phyloP scores from a whole-genome alignment of 2,329 filamentous ascomycete genomes.

The Hypocreales sp. region DNA sequence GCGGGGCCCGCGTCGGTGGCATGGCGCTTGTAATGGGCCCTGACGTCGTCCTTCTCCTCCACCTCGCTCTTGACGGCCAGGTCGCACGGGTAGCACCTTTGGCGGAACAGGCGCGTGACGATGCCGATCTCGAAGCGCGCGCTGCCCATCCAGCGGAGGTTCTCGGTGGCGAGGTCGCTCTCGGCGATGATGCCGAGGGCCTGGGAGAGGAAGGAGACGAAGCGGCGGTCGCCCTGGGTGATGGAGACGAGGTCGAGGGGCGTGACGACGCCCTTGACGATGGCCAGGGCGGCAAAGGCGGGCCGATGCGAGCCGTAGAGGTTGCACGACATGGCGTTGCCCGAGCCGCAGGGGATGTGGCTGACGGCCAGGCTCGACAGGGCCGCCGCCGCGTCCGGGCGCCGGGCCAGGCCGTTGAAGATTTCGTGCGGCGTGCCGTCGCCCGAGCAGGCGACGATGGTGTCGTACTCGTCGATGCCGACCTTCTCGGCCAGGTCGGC shows the following conservation, averaged over 20 bases:
- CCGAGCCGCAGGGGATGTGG: slow-evolving; percentile 82
- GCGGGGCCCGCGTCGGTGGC: slow-evolving; percentile 16
- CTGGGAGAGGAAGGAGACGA: slow-evolving; percentile 81
- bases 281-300: slow-evolving; percentile 61
- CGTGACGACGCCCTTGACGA: slow-evolving; percentile 78
- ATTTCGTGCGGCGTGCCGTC: slow-evolving; percentile 88
- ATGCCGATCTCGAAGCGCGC: slow-evolving; percentile 77
- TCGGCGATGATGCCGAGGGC: slow-evolving; percentile 83
- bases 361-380: slow-evolving; percentile 65
- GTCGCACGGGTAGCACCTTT: slow-evolving; percentile 77
- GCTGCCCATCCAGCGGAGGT: slow-evolving; percentile 85
- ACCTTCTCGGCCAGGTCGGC: slow-evolving; percentile 59
- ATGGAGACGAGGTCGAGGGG: slow-evolving; percentile 77
- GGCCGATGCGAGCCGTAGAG: slow-evolving; percentile 66
- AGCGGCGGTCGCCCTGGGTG: slow-evolving; percentile 62
- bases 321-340: slow-evolving; percentile 88
- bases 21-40: slow-evolving; percentile 50
- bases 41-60: slow-evolving; percentile 58
- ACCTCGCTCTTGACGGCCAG: slow-evolving; percentile 73
- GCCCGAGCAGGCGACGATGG: slow-evolving; percentile 77
- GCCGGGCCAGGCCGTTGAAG: slow-evolving; percentile 78
- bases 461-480: slow-evolving; percentile 69
- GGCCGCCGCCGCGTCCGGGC: slow-evolving; percentile 58
- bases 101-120: slow-evolving; percentile 57
- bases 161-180: slow-evolving; percentile 74